These are phyloP conservation scores for Neurospora sp. DNA, from an alignment of 495 filamentous ascomycete species.

Conservation along the genomic window DNA sequence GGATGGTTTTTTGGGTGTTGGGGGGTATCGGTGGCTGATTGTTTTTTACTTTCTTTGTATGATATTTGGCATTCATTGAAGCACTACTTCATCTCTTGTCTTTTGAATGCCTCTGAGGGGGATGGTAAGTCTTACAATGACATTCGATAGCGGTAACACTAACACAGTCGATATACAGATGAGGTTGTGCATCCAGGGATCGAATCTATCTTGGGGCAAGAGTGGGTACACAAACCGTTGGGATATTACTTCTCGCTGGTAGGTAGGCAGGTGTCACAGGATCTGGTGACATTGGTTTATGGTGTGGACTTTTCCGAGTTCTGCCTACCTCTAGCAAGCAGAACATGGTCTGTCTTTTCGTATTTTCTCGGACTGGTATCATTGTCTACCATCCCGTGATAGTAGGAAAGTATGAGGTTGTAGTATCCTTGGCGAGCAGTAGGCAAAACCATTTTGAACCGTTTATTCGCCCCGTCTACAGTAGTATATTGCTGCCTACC, in stretches of 20 bases:
- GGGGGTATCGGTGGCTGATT: background rate
- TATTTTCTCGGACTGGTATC: too few relatives aligned
- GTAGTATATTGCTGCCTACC: too few relatives aligned
- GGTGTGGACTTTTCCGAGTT: too few relatives aligned
- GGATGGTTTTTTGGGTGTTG: background rate
- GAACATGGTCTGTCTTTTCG: too few relatives aligned
- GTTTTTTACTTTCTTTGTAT: background rate
- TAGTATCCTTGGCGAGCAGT: too few relatives aligned
- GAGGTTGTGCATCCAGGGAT: background rate
- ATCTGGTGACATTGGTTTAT: background rate
- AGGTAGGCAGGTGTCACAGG: background rate
- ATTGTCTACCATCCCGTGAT: too few relatives aligned
- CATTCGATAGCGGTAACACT: background rate
- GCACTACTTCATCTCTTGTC: background rate
- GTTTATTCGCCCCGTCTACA: too few relatives aligned
- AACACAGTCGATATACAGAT: background rate
- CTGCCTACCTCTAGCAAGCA: too few relatives aligned
- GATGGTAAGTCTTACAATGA: background rate
- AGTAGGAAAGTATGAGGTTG: too few relatives aligned
- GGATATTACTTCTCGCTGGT: background rate
- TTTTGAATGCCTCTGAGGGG: background rate
- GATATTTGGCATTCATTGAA: background rate
- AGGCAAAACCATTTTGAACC: too few relatives aligned
- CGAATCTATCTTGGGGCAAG: background rate
- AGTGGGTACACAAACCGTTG: background rate